Evolutionary conservation across 73 alveolate species (phyloP).

Genomic region (Tetrahymena malaccensis): DNA sequence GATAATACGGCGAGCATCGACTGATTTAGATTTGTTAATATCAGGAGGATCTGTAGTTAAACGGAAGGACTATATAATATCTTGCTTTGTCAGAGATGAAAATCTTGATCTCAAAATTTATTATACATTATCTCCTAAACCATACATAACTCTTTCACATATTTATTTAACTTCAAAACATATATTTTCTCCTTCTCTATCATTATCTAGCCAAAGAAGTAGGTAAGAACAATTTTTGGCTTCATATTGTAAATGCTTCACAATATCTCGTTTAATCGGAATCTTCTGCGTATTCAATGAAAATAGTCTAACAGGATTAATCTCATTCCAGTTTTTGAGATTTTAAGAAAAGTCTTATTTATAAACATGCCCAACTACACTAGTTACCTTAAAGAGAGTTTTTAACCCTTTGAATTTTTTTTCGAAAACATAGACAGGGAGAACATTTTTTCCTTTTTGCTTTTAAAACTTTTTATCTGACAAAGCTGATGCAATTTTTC

Average conservation of each 20-base stretch:
- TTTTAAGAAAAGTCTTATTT: neutral
- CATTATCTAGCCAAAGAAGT: slow-evolving; percentile 99
- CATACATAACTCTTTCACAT: slow-evolving; percentile 57
- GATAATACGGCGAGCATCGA: slow-evolving; percentile 95
- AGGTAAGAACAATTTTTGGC: slow-evolving; percentile 74
- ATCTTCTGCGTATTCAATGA: slow-evolving; percentile 87
- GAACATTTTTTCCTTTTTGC: neutral
- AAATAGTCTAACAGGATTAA: slow-evolving; percentile 91
- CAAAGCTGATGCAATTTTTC: neutral
- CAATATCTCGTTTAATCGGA: slow-evolving; percentile 52
- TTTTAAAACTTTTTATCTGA: neutral
- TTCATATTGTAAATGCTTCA: slow-evolving; percentile 49
- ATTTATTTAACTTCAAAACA: slow-evolving; percentile 95
- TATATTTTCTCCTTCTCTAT: slow-evolving; percentile 99
- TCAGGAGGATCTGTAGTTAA: slow-evolving; percentile 67
- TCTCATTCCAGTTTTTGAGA: slow-evolving; percentile 13
- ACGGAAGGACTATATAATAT: slow-evolving; percentile 73
- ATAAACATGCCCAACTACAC: neutral
- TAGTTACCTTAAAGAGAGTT: neutral
- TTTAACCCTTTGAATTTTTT: neutral
- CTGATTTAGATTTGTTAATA: slow-evolving; percentile 77
- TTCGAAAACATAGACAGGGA: neutral
- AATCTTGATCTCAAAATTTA: slow-evolving; percentile 76
- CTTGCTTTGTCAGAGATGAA: slow-evolving; percentile 84
- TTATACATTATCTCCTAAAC: slow-evolving; percentile 17